Evolutionary conservation across 2,329 filamentous ascomycete genomes (phyloP).

Genomic region (Seiridium unicorne): DNA sequence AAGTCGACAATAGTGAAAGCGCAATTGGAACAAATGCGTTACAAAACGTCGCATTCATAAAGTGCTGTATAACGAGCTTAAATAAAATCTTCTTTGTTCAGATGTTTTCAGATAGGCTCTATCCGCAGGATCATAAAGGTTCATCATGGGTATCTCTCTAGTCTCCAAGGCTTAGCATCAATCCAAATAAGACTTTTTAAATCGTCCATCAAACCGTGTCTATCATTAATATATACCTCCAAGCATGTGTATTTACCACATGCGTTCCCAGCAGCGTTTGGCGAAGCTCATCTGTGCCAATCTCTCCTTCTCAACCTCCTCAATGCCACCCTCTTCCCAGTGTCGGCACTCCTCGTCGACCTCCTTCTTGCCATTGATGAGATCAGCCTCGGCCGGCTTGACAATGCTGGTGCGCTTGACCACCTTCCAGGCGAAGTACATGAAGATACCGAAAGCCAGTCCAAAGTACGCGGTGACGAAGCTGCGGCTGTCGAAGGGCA

Average conservation of each 20-base stretch:
- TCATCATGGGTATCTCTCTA: not conserved
- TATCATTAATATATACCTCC: not conserved
- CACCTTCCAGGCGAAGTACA: constrained; percentile 68
- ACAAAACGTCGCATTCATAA: too few species aligned
- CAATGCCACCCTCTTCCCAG: constrained; percentile 44
- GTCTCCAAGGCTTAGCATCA: not conserved
- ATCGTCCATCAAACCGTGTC: too few species aligned
- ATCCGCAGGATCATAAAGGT: not conserved
- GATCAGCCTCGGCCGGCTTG: constrained; percentile 56
- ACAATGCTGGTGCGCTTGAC: constrained; percentile 58
- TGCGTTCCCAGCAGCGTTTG: constrained; percentile 34
- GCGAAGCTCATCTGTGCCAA: constrained; percentile 34
- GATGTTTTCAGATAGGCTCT: too few species aligned
- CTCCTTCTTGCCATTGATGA: constrained; percentile 62
- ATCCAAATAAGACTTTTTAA: too few species aligned
- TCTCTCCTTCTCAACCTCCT: constrained; percentile 39
- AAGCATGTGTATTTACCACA: constrained; percentile 30
- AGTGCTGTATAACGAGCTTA: too few species aligned
- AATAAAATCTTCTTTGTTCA: too few species aligned
- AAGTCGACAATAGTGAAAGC: too few species aligned
- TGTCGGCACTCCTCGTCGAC: constrained; percentile 54
- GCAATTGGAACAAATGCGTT: too few species aligned
- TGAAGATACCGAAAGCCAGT: constrained; percentile 46
- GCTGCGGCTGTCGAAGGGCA: constrained; percentile 44
- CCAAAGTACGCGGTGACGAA: constrained; percentile 56